phyloP scores from a whole-genome alignment of 352 stramenopile species.

The Pythium pyrilobum region DNA sequence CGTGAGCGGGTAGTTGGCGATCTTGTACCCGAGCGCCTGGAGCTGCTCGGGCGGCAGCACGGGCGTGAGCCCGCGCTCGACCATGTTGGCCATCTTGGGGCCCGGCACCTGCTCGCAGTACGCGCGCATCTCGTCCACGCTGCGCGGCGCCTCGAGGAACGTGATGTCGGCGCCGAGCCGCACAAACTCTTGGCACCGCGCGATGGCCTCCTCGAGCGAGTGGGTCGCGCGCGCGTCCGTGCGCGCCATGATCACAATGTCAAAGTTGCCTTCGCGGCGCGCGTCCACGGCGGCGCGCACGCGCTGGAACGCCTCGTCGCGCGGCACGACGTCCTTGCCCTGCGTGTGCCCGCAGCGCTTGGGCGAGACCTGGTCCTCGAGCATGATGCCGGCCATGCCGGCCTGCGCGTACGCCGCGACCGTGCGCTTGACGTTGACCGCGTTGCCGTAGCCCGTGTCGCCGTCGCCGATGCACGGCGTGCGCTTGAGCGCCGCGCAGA shows the following conservation, averaged over 20 bases:
- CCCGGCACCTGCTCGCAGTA: conserved; percentile 89
- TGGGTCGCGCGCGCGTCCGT: conserved; percentile 90
- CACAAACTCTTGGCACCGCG: conserved; percentile 88
- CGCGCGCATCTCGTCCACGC: conserved; percentile 87
- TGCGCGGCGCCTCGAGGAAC: conserved; percentile 92
- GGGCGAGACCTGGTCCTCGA: conserved; percentile 92
- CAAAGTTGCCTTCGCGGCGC: conserved; percentile 72
- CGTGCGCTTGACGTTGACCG: conserved; percentile 91
- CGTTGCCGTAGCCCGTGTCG: conserved; percentile 92
- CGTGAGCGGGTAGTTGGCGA: conserved; percentile 92
- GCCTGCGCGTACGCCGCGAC: conserved; percentile 86
- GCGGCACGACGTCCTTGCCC: conserved; percentile 85
- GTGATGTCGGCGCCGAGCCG: conserved; percentile 93
- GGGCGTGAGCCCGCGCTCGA: conserved; percentile 92
- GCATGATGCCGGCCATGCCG: conserved; percentile 92
- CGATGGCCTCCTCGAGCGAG: conserved; percentile 89
- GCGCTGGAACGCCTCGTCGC: conserved; percentile 82
- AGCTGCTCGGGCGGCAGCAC: conserved; percentile 84
- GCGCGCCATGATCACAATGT: conserved; percentile 92
- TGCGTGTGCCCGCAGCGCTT: conserved; percentile 92
- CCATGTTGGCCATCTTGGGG: conserved; percentile 94
- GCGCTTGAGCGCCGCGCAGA: conserved; percentile 34
- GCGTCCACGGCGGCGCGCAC: conserved; percentile 90
- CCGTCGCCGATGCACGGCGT: conserved; percentile 81
- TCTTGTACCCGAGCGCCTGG: conserved; percentile 90